A percentile compares a stretch with the other conserved stretches of the same genome.
phyloP scores from a whole-genome alignment of 768 basidiomycete species.

The Coprinopsis cinerea region DNA sequence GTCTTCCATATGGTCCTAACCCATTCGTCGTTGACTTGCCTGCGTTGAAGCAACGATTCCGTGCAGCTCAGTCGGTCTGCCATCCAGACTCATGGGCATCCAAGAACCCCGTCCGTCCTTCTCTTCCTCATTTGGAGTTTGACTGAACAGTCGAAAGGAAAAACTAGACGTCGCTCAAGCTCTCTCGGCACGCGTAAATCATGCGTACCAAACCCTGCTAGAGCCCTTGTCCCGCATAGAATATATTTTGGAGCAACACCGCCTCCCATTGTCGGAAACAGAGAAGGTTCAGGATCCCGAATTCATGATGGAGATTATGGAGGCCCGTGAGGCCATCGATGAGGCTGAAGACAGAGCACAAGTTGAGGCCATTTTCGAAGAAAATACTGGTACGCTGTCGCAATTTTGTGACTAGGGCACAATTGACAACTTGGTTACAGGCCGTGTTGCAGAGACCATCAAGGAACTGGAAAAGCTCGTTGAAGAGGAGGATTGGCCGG shows the following conservation, averaged over 20 bases:
- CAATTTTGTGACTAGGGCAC: constrained; percentile 1
- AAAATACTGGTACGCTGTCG: constrained; percentile 45
- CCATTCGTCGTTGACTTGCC: constrained; percentile 64
- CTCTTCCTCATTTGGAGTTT: constrained; percentile 2
- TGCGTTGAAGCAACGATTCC: constrained; percentile 59
- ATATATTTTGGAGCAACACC: constrained; percentile 69
- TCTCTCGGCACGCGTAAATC: constrained; percentile 73
- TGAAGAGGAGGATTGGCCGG: constrained; percentile 44
- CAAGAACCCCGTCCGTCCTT: constrained; percentile 47
- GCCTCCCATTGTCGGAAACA: constrained; percentile 52
- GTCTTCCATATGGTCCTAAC: constrained; percentile 53
- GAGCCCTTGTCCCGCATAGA: constrained; percentile 71
- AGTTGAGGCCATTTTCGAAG: constrained; percentile 43
- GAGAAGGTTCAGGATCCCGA: constrained; percentile 68
- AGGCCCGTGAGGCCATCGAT: constrained; percentile 72
- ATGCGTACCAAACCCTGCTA: constrained; percentile 73
- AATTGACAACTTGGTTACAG: constrained; percentile 29
- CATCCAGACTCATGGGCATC: constrained; percentile 87
- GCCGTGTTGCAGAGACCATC: constrained; percentile 42
- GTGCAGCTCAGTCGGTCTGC: constrained; percentile 65
- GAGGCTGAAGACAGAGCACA: constrained; percentile 43
- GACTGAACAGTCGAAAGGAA: constrained; percentile 29
- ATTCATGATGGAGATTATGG: constrained; percentile 75
- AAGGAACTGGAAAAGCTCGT: constrained; percentile 44
- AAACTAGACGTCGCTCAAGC: constrained; percentile 55